Base-by-base conservation (phyloP, 2,329 filamentous ascomycete genomes). In the Didymella pomorum region DNA sequence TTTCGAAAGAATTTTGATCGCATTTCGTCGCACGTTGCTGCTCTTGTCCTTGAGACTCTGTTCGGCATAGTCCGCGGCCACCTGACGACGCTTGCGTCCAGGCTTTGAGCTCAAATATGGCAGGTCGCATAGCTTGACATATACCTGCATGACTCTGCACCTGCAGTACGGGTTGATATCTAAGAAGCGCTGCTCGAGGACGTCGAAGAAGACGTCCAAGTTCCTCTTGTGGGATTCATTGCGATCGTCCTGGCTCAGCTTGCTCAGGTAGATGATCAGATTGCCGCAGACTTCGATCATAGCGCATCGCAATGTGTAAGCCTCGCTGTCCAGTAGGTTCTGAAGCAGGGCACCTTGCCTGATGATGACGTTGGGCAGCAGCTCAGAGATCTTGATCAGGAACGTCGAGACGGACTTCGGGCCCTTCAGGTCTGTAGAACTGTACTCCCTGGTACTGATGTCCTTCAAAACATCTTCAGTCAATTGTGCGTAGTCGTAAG, bases 211-310 rank as follows among this genome's bases (percentile, higher is more conserved):
- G 20, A 93, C 93, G 66, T 96, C 95, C 60, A 99, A 90, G 75
- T 99, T 95, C 0, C 90, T 92, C 77, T 97, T 96, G 81, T 94
- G 89, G 74, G 95, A 95, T 68, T 98, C 94, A 69, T 89, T 91
- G 50, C 92, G 87, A 75, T 98, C 94, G 72, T 79, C 78, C 43
- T 78, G 79, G 59, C 96, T 92, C 69, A 96, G 90, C 72, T 90
- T 94, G 78, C 90, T 97, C 42, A 99, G 85, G 78, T 97, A 91
- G 16, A 87, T 86, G 70, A 99, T 91, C 79, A 99, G 87, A 77
- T 99, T 98, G 50, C 95, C 96, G 75, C 93, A 98, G 7, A 99
- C 93, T 76, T 99, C 95, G 59, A 99, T 96, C 48, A 99, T 86
- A 4, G 95, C 92, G 74, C 92, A 97, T 57, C 95, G 88, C 23